Percentiles rank a stretch among this genome's conserved stretches.
phyloP scores from a whole-genome alignment of 2,329 filamentous ascomycete genomes.

The Clonostachys rosea region DNA sequence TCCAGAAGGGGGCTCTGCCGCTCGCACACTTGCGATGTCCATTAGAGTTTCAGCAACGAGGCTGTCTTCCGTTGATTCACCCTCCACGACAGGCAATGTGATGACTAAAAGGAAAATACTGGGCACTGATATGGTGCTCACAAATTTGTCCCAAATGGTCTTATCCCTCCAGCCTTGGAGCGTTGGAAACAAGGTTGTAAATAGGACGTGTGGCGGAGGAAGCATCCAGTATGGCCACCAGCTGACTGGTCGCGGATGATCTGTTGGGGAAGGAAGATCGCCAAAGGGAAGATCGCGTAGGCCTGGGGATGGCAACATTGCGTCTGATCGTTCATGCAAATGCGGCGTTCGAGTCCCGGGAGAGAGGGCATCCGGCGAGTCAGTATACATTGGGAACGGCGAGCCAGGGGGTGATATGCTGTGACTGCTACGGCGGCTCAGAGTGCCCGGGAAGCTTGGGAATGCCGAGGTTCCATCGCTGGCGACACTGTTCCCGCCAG shows the following conservation, averaged over 20 bases:
- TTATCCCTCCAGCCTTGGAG: constrained; percentile 79
- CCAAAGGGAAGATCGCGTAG: constrained; percentile 44
- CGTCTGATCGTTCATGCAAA: constrained; percentile 39
- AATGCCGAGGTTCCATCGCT: neutral
- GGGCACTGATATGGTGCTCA: constrained; percentile 80
- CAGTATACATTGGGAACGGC: constrained; percentile 66
- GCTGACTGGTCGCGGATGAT: constrained; percentile 40
- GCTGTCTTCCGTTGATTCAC: constrained; percentile 46
- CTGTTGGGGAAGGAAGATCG: constrained; percentile 30
- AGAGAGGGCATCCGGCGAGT: constrained; percentile 44
- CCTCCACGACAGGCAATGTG: constrained; percentile 87
- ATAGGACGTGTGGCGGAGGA: constrained; percentile 66
- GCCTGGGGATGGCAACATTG: constrained; percentile 39
- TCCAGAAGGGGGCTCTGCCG: constrained; percentile 9
- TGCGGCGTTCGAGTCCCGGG: constrained; percentile 24
- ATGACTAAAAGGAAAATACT: constrained; percentile 87
- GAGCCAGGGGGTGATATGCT: constrained; percentile 47
- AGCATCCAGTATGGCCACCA: constrained; percentile 82
- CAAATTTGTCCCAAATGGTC: constrained; percentile 74
- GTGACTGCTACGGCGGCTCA: constrained; percentile 27
- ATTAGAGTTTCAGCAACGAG: constrained; percentile 14
- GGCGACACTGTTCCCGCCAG: neutral
- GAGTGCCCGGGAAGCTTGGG: neutral
- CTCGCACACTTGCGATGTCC: constrained; percentile 4
- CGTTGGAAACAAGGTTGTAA: constrained; percentile 80